These are phyloP conservation scores for Flaveria robusta DNA, from an alignment of 129 eudicot genomes.

Conservation along the genomic window DNA sequence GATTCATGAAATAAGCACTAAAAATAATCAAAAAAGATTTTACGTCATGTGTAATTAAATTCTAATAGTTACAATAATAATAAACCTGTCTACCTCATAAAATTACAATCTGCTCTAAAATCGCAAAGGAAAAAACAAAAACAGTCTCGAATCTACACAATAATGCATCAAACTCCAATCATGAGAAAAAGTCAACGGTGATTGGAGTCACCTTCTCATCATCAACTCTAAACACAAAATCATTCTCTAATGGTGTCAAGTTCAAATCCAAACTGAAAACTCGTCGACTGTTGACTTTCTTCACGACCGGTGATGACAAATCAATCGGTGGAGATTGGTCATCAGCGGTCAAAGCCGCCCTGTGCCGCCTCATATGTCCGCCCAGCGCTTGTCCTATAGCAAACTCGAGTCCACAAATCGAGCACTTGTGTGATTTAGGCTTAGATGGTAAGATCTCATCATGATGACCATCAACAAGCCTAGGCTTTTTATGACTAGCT, in stretches of 20 bases:
- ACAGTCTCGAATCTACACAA: slow-evolving; percentile 10
- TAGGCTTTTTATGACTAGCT: slow-evolving; percentile 90
- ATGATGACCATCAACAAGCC: slow-evolving; percentile 36
- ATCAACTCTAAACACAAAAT: slow-evolving; percentile 43
- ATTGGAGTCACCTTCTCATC: slow-evolving; percentile 44
- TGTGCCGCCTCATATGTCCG: slow-evolving; percentile 90
- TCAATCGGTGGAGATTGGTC: slow-evolving; percentile 24
- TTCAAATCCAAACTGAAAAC: slow-evolving; percentile 74
- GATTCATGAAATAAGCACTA: not conserved
- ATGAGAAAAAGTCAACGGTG: slow-evolving; percentile 41
- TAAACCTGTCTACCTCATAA: not conserved
- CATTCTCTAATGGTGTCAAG: slow-evolving; percentile 77
- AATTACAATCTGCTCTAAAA: slow-evolving; percentile 12
- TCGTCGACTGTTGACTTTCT: slow-evolving; percentile 52
- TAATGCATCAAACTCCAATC: slow-evolving; percentile 28
- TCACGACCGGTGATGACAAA: slow-evolving; percentile 39
- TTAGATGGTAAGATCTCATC: slow-evolving; percentile 33
- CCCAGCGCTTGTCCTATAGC: slow-evolving; percentile 89
- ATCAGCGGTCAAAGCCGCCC: slow-evolving; percentile 33
- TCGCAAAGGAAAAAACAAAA: slow-evolving; percentile 10
- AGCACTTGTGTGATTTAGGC: slow-evolving; percentile 77
- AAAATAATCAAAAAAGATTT: not conserved
- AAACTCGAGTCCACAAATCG: slow-evolving; percentile 78
- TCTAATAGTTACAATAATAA: not conserved
- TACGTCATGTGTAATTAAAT: not conserved